Conservation (phyloP, 352 stramenopile genomes). For the Phytophthora constricta region DNA sequence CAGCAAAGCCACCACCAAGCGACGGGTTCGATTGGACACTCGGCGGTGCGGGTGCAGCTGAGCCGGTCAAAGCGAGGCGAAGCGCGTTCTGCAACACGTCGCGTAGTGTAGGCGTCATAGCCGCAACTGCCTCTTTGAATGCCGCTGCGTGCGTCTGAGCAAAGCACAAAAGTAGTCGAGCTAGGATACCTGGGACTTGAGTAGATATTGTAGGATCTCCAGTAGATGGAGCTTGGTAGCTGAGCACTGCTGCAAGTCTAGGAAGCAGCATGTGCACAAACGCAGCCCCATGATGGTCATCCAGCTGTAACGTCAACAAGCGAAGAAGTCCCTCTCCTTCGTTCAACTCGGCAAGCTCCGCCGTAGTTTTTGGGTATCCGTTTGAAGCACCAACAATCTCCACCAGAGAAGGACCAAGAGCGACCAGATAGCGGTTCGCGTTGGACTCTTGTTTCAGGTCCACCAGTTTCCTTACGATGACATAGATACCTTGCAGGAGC, state of each 20-base stretch:
- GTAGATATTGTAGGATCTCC: conserved; percentile 17
- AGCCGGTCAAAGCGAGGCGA: conserved; percentile 49
- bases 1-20: not conserved
- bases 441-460: conserved; percentile 43
- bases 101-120: conserved; percentile 47
- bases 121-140: conserved; percentile 60
- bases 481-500: conserved; percentile 44
- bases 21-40: conserved; percentile 12
- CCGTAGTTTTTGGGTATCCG: conserved; percentile 28
- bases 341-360: conserved; percentile 43
- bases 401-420: conserved; percentile 50
- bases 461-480: conserved; percentile 52
- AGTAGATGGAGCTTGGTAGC: conserved; percentile 13
- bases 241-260: conserved; percentile 51
- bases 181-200: conserved; percentile 38
- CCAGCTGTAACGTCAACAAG: conserved; percentile 53
- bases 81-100: conserved; percentile 51
- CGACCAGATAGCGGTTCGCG: conserved; percentile 53
- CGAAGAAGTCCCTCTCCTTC: conserved; percentile 58
- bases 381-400: conserved; percentile 31
- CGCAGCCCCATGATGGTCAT: conserved; percentile 45
- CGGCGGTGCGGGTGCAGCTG: conserved; percentile 4
- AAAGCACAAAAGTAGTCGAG: conserved; percentile 55
- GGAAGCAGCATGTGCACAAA: conserved; percentile 74
- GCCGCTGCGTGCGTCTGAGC: conserved; percentile 54